Conservation (phyloP, 495 filamentous ascomycete genomes). For the Hypoxylon lenormandii region DNA sequence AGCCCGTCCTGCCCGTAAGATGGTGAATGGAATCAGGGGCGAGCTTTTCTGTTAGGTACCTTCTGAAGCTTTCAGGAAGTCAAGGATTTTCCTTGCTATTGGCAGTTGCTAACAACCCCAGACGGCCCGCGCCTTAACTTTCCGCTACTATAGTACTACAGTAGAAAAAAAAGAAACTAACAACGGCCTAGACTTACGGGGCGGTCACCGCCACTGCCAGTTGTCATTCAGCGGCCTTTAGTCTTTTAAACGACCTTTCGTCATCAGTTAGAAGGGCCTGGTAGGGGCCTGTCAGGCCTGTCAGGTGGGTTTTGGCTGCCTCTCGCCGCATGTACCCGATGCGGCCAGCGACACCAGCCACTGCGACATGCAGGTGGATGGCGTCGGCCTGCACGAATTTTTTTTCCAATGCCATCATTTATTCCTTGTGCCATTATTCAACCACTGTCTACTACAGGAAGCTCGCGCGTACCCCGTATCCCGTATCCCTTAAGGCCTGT, state of each 20-base stretch:
- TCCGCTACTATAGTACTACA: too few relatives aligned
- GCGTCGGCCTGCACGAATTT: constrained; percentile 2
- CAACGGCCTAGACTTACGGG: background rate
- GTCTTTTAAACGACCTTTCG: background rate
- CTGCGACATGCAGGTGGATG: constrained; percentile 19
- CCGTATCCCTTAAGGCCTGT: constrained; percentile 10
- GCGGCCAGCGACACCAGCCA: constrained; percentile 31
- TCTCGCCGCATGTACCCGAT: constrained; percentile 43
- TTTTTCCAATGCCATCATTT: background rate
- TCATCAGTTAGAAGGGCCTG: background rate
- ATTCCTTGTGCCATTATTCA: constrained; percentile 13
- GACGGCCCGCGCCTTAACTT: constrained; percentile 43
- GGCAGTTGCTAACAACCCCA: constrained; percentile 32
- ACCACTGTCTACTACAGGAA: constrained; percentile 24
- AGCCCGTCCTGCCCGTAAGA: background rate
- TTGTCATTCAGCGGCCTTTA: constrained; percentile 34
- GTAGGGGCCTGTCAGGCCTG: background rate
- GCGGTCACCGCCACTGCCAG: constrained; percentile 42
- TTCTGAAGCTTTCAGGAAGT: constrained; percentile 11
- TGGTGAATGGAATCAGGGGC: constrained; percentile 15
- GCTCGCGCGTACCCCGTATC: constrained; percentile 20
- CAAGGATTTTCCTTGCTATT: constrained; percentile 42
- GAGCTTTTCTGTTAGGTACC: background rate
- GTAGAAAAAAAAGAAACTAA: background rate
- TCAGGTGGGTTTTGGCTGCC: constrained; percentile 22